Evolutionary conservation across 352 stramenopile species (phyloP), one percentile per base, ranked within the genome.

Genomic region (Peronospora destructor): DNA sequence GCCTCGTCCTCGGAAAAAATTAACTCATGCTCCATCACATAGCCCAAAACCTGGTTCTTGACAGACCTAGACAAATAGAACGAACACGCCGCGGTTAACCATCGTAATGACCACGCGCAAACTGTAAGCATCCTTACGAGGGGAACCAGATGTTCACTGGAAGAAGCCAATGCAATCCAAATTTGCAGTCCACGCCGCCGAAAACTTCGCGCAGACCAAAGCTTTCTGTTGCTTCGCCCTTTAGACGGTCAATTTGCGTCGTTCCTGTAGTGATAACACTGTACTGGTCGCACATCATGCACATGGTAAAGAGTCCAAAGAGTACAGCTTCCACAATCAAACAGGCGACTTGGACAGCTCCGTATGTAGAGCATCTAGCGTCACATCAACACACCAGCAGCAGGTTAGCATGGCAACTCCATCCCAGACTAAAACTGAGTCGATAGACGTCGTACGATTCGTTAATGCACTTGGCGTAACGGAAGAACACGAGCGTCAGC

Each of bases 241-340:
- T 98, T 26, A 98, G 61, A 19, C 95, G 85, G 70, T 99, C 95
- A 73, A 99, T 99, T 59, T 98, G 91, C 26, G 95, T 98, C 54
- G 95, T 86, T 61, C 95, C 95, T 0, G 91, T 97, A 14, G 75
- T 87, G 33, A 99, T 95, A 29, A 98, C 93, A 65, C 90, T 95
- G 71, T 92, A 97, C 77, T 99, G 96, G 73, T 99, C 96, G 64
- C 89, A 94, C 79, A 98, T 95, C 92, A 99, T 99, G 69, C 95
- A 99, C 53, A 96, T 75, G 26, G 96, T 99, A 70, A 99, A 99
- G 33, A 99, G 74, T 3, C 96, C 96, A 64, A 99, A 99, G 13
- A 99, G 73, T 32, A 97, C 68, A 21, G 82, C 72, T 53, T 96
- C 85, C 6, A 95, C 69, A 28, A 95, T 76, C 32, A 96, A 68